These are phyloP conservation scores for Alloascoidea africana DNA, from an alignment of 805 yeast genomes.

Conservation along the genomic window DNA sequence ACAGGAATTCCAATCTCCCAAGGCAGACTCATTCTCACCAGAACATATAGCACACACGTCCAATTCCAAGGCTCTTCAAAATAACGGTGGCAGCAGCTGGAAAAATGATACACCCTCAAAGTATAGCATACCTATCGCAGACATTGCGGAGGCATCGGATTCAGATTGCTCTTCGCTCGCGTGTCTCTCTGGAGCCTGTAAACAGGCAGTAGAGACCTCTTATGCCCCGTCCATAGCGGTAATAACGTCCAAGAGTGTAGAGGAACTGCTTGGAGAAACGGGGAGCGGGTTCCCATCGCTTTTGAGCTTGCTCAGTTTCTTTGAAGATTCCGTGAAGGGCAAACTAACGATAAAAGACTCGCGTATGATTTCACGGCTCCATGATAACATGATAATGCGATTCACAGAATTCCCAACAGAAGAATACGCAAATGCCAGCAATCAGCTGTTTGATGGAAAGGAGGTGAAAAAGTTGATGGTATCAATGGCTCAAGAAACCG, in stretches of 20 bases:
- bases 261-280: constrained; percentile 23
- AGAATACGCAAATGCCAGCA: constrained; percentile 11
- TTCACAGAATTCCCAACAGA: constrained; percentile 28
- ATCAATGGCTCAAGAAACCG: constrained; percentile 1
- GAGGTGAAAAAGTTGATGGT: constrained; percentile 21
- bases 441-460: constrained; percentile 18
- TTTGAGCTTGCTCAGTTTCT: constrained; percentile 34
- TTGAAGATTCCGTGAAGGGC: constrained; percentile 37
- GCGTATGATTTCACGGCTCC: constrained; percentile 31
- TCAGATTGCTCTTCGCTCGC: too few relatives aligned
- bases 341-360: constrained; percentile 34
- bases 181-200: too few relatives aligned
- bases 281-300: constrained; percentile 23
- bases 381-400: constrained; percentile 41
- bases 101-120: too few relatives aligned
- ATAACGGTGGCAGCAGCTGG: too few relatives aligned
- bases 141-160: too few relatives aligned
- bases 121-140: too few relatives aligned
- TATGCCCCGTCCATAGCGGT: constrained; percentile 39
- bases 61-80: too few relatives aligned
- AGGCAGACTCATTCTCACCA: too few relatives aligned
- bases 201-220: constrained; percentile 12
- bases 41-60: too few relatives aligned
- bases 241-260: constrained; percentile 30
- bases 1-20: too few relatives aligned